Evolutionary conservation across 2,329 filamentous ascomycete species (phyloP), one percentile per base, ranked within the genome.

Genomic region (Cyclaneusma minus): DNA sequence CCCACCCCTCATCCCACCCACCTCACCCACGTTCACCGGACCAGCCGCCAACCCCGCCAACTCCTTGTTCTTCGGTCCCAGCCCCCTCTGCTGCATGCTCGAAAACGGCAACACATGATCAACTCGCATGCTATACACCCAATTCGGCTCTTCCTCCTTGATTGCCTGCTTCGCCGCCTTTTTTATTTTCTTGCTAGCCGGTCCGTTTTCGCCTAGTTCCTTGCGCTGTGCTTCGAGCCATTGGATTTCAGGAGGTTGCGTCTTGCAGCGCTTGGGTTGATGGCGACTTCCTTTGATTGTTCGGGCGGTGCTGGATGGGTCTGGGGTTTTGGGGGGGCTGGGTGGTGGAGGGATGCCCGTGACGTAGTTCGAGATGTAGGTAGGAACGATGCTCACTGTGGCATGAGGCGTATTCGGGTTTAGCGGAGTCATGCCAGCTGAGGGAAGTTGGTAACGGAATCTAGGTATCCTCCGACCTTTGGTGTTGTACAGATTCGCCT

Each of bases 1-100:
- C 27, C 14, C 37, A 40, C 30, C 36, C 31, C 16, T 34, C 28
- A 22, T 34, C 31, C 21, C 29, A 8, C 22, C 27, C 13, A 29
- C 27, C 22, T 38, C 47, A 1, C 55, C 44, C 26, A 52, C 60
- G 27, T 70, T 74, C 5, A 80, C 50, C 0, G 72, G 77, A 3
- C 67, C 67, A 3, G 75, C 60, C 0, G 79, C 76, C 29, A 85
- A 58, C 0, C 80, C 80, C 24, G 76, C 55, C 26, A 85, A 49
- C 7, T 65, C 59, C 18, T 58, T 55, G n/a, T 49, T 43, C 1
- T 59, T 59, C 9, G 60, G 52, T n/a, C n/a, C n/a, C n/a, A n/a
- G n/a, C n/a, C n/a, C 33, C 4, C 50, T 40, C 3, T 38, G 35
- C 11, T 48, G 41, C 39, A 76, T 68, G 8, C 64, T 60, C 7